Evolutionary conservation across 2,329 filamentous ascomycete genomes (phyloP).

Genomic region (Penicillium sp.): DNA sequence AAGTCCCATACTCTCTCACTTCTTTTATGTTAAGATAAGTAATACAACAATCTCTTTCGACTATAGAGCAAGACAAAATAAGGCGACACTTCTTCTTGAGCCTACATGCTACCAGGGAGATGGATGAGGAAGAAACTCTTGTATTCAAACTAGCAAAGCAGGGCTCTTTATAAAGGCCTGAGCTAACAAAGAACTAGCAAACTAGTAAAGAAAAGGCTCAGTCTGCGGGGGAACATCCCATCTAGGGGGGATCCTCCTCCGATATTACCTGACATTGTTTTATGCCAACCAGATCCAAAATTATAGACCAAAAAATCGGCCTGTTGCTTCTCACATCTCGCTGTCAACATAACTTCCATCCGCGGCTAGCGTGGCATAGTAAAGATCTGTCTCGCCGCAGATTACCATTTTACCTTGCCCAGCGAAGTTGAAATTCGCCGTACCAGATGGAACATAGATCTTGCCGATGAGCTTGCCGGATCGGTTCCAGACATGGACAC

Average conservation of each 20-base stretch:
- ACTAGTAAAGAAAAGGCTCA: too few species aligned
- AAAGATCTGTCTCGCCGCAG: slow-evolving; percentile 17
- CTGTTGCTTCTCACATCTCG: slow-evolving; percentile 9
- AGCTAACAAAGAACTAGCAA: too few species aligned
- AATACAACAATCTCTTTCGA: not conserved
- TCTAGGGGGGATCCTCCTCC: too few species aligned
- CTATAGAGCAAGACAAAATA: not conserved
- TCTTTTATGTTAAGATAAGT: not conserved
- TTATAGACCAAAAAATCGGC: not conserved
- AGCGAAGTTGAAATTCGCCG: slow-evolving; percentile 52
- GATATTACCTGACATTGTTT: not conserved
- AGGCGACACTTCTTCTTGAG: too few species aligned
- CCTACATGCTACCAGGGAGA: too few species aligned
- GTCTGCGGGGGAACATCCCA: too few species aligned
- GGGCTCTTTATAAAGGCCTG: too few species aligned
- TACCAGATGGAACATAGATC: slow-evolving; percentile 38
- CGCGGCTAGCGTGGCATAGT: slow-evolving; percentile 18
- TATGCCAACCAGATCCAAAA: not conserved
- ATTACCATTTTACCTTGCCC: slow-evolving; percentile 19
- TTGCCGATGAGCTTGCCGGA: slow-evolving; percentile 54
- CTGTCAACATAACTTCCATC: slow-evolving; percentile 14
- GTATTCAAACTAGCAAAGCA: too few species aligned
- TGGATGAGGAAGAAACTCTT: too few species aligned
- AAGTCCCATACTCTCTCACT: not conserved
- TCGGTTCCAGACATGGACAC: slow-evolving; percentile 52